A percentile compares a stretch with the other conserved stretches of the same genome.
phyloP scores from a whole-genome alignment of 257 asterid genomes.

The Ajuga chamaepitys region DNA sequence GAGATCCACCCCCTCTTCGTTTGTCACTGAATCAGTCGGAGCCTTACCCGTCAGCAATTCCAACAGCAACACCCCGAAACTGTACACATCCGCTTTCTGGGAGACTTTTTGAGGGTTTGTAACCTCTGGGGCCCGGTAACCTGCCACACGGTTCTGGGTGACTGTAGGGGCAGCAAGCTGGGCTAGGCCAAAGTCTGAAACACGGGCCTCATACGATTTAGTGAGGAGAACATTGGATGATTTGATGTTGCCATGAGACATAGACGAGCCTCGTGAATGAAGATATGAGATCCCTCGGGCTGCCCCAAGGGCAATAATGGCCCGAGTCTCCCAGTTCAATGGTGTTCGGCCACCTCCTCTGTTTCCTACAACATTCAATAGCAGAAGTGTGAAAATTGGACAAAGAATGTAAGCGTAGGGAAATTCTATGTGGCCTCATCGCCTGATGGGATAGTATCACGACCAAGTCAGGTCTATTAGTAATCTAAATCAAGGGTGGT shows the following conservation, averaged over 20 bases:
- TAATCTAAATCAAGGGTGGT: background rate
- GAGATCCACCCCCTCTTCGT: slow-evolving; percentile 44
- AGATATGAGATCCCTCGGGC: slow-evolving; percentile 39
- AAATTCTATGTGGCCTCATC: too few relatives aligned
- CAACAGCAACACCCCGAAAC: slow-evolving; percentile 43
- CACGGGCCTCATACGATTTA: slow-evolving; percentile 33
- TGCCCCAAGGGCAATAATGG: slow-evolving; percentile 33
- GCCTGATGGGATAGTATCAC: too few relatives aligned
- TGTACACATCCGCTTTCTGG: slow-evolving; percentile 47
- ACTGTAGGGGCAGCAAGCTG: slow-evolving; percentile 25
- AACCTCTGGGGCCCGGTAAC: slow-evolving; percentile 48
- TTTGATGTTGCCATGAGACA: slow-evolving; percentile 46
- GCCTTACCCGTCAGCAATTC: slow-evolving; percentile 47
- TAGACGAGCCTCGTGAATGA: slow-evolving; percentile 34
- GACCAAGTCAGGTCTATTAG: background rate
- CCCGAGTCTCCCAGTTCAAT: slow-evolving; percentile 41
- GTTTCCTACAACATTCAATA: slow-evolving; percentile 26
- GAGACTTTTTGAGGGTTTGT: slow-evolving; percentile 33
- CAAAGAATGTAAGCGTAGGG: too few relatives aligned
- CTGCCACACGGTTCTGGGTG: slow-evolving; percentile 25
- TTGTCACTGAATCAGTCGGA: slow-evolving; percentile 27
- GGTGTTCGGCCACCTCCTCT: slow-evolving; percentile 34
- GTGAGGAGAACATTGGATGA: slow-evolving; percentile 51
- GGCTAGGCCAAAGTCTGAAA: slow-evolving; percentile 39
- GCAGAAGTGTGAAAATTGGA: background rate